These are phyloP conservation scores for Bretschneidera sinensis DNA, from an alignment of 345 rosid genomes.

Conservation along the genomic window DNA sequence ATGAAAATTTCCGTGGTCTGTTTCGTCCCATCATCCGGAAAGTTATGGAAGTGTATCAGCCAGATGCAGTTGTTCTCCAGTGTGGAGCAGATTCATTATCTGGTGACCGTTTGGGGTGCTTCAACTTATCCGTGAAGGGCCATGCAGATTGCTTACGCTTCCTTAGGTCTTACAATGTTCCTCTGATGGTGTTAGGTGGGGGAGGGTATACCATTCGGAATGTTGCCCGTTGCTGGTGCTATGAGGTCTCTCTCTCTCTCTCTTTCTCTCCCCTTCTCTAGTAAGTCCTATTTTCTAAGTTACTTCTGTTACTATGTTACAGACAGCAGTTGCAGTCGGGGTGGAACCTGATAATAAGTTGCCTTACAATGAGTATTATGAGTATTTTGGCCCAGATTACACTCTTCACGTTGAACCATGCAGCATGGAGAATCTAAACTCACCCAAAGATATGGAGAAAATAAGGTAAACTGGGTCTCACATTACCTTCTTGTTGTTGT, in stretches of 20 bases:
- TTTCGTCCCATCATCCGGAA: conserved; percentile 82
- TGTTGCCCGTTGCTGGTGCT: conserved; percentile 99
- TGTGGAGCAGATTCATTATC: conserved; percentile 98
- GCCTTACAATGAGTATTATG: conserved; percentile 91
- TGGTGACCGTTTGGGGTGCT: conserved; percentile 96
- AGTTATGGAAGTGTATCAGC: conserved; percentile 96
- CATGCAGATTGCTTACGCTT: conserved; percentile 96
- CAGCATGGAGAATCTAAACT: conserved; percentile 74
- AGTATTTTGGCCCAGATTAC: conserved; percentile 96
- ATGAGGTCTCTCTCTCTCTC: conserved; percentile 58
- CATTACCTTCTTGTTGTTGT: neutral
- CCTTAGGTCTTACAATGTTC: conserved; percentile 85
- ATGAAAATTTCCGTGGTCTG: conserved; percentile 70
- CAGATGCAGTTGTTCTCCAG: conserved; percentile 98
- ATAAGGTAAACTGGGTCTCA: conserved; percentile 50
- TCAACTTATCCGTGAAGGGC: conserved; percentile 94
- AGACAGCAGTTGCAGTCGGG: conserved; percentile 98
- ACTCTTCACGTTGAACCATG: conserved; percentile 83
- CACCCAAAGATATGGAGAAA: conserved; percentile 76
- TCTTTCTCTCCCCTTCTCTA: neutral
- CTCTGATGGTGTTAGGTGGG: conserved; percentile 96
- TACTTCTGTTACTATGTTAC: conserved; percentile 20
- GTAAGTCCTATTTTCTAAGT: neutral
- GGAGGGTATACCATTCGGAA: conserved; percentile 98
- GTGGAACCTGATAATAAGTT: conserved; percentile 91